Conservation (phyloP, 306 rosid genomes). For the Rosa lucieae region DNA sequence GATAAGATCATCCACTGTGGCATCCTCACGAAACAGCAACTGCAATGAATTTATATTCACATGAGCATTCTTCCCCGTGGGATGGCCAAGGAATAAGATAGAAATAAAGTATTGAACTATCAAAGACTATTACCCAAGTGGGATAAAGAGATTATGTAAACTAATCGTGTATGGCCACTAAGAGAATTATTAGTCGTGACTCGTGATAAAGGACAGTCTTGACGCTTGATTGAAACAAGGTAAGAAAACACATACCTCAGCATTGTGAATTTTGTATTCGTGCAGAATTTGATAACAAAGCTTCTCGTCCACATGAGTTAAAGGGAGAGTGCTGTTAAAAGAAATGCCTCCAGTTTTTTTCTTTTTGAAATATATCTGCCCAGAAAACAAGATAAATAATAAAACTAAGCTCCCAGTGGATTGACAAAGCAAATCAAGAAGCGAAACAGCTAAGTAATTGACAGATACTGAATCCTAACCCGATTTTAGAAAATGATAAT, state of each 20-base stretch:
- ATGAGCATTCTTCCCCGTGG: conserved; percentile 6
- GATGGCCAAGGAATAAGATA: neutral
- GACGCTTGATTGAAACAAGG: neutral
- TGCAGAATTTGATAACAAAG: conserved; percentile 98
- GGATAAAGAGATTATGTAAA: neutral
- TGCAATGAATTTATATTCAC: conserved; percentile 37
- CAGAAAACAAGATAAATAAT: conserved; percentile 23
- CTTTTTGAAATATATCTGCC: conserved; percentile 96
- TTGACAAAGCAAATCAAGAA: neutral
- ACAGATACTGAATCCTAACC: conserved; percentile 1
- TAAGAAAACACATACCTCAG: conserved; percentile 63
- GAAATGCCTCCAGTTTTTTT: conserved; percentile 98
- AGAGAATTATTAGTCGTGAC: neutral
- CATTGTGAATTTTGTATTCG: conserved; percentile 99
- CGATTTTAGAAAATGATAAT: neutral
- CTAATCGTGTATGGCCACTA: neutral
- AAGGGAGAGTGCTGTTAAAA: conserved; percentile 84
- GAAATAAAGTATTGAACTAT: neutral
- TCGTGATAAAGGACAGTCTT: neutral
- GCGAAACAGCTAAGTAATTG: neutral
- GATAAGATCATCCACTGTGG: conserved; percentile 95
- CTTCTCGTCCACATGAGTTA: conserved; percentile 97
- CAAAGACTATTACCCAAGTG: neutral
- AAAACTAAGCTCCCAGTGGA: conserved; percentile 4
- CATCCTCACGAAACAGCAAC: conserved; percentile 97